Base-by-base conservation (phyloP, 1,284 basidiomycete genomes). In the Tylopilus orsonianus region DNA sequence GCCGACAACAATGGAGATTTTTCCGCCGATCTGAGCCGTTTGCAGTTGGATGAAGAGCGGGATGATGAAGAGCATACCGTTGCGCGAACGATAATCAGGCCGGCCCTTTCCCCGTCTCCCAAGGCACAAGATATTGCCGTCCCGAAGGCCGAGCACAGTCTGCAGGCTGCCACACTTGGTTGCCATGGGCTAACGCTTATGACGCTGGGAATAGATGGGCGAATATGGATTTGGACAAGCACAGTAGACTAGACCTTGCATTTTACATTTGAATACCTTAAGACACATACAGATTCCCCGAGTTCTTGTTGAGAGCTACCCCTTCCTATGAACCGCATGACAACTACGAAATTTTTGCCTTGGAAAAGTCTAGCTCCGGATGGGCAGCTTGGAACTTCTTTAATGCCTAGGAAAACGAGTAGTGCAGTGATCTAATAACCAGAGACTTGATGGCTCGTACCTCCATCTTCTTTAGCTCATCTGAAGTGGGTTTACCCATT, bases 401-500 rank as follows among this genome's bases (percentile, higher is more conserved):
- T 49, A 97, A 70, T 50, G 87, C 83, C 90, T 93, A 55, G 16
- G 18, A 33, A 50, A 53, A 40, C 30, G 23, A 55, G 41, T 30
- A 32, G 20, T 47, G 16, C 45, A 26, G 32, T n/a, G 6, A 16
- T 8, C 16, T n/a, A 18, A 30, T 14, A 34, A 26, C 40, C 37
- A 9, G 10, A 20, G 16, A 30, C 9, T 30, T 27, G 32, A 27
- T 32, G 38, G 23, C 39, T 20, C 56, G 54, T 54, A 88, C 89
- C 75, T 95, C 93, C 73, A 82, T 79, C 72, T 94, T 94, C 74
- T 91, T 91, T 52, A 90, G 58, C 61, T 95, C 93, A 56, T 94
- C 93, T 0, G 90, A 94, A 2, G 90, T 93, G 7, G 93, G 96
- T 63, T 93, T 93, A 54, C 95, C 95, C 80, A 97, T 83, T 86